Conservation (phyloP, 352 stramenopile species). For the Phytophthora pluvialis region DNA sequence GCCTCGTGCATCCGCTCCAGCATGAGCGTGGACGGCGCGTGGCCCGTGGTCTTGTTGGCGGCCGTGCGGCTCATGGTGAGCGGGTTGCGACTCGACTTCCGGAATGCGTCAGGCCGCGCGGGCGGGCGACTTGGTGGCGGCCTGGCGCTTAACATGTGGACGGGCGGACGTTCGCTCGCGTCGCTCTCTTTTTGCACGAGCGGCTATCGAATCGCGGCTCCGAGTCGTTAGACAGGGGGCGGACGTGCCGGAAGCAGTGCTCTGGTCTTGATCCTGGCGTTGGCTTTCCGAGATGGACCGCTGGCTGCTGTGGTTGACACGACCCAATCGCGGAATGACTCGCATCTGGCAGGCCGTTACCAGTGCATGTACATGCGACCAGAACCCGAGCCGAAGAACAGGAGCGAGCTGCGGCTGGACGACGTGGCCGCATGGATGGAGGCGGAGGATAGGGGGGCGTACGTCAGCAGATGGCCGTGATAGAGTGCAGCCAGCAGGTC, state of each 20-base stretch:
- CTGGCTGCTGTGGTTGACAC: neutral
- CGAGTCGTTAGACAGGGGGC: neutral
- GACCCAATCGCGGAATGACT: conserved; percentile 27
- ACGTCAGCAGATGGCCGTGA: conserved; percentile 34
- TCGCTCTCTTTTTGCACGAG: conserved; percentile 30
- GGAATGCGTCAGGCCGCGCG: conserved; percentile 36
- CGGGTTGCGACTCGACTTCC: conserved; percentile 49
- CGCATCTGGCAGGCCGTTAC: conserved; percentile 11
- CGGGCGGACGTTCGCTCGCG: conserved; percentile 31
- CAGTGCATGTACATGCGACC: neutral
- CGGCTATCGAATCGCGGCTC: conserved; percentile 25
- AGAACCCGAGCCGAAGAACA: conserved; percentile 5
- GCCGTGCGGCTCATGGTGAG: conserved; percentile 59
- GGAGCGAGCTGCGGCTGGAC: conserved; percentile 20
- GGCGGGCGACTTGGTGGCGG: conserved; percentile 10
- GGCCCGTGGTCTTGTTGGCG: conserved; percentile 51
- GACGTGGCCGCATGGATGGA: conserved; percentile 29
- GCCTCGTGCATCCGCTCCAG: conserved; percentile 67
- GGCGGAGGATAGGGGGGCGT: conserved; percentile 21
- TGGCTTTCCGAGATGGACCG: conserved; percentile 1
- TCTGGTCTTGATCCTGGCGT: conserved; percentile 20
- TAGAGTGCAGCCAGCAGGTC: conserved; percentile 25
- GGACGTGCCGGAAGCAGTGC: conserved; percentile 9
- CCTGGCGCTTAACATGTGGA: conserved; percentile 43
- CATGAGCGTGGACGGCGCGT: conserved; percentile 65